Base-by-base conservation (phyloP, 2,329 filamentous ascomycete genomes). In the Zymoseptoria ardabiliae region DNA sequence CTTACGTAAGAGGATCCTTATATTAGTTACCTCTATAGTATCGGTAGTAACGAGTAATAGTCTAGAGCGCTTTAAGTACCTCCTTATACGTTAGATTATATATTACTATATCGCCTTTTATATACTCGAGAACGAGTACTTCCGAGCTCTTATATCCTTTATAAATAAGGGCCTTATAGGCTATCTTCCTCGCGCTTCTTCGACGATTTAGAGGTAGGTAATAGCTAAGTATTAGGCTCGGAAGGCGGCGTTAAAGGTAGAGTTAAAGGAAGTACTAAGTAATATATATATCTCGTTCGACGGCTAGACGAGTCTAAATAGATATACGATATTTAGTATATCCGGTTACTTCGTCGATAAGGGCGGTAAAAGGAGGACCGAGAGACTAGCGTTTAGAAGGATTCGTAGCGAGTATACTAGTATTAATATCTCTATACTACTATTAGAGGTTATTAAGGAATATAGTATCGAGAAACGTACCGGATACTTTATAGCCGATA, bases 91-190 rank as follows among this genome's bases (percentile, higher is more conserved):
- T 10, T 59, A 30, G 57, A 56, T 59, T 45, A 23, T 59, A 23
- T 59, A 55, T 52, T 59, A 22, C 57, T 52, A 55, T 23, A 45
- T 59, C 53, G 53, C 57, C 53, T 59, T 59, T 22, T 20, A 25
- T 19, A 59, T 59, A 23, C 57, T 59, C 49, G 53, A 59, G 22
- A 59, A 59, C 25, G 20, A 55, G 50, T 56, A 55, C 57, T 59
- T 59, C 49, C 53, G 57, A 20, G 19, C 25, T 22, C 53, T 59
- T 20, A 22, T 59, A 9, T 21, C 21, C 17, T 55, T 52, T 50
- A 45, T 59, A 25, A 52, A 59, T 30, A 50, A 22, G 9, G 49
- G 57, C 35, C 23, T 59, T 19, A 25, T 48, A 41, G 19, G 30
- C 53, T 56, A 45, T 7, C 41, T 56, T 13, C 57, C 53, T 13